Conservation (phyloP, 352 stramenopile genomes). For the Phytophthora crassamura region DNA sequence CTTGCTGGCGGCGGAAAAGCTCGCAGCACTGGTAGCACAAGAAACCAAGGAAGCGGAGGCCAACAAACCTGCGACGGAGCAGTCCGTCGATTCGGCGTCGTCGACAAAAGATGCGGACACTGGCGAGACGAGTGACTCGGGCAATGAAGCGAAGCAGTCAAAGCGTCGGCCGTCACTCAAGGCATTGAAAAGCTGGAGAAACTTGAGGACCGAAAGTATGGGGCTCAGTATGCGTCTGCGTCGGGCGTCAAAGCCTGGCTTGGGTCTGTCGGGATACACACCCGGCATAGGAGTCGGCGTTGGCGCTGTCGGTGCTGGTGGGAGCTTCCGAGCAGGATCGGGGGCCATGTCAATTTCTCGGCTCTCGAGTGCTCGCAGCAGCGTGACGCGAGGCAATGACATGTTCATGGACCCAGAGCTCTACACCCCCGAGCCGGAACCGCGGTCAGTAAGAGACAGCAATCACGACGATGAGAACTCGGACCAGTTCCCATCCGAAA, state of each 20-base stretch:
- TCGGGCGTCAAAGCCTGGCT: conserved; percentile 8
- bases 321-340: conserved; percentile 14
- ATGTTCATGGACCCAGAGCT: conserved; percentile 11
- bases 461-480: conserved; percentile 24
- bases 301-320: conserved; percentile 16
- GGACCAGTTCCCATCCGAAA: conserved; percentile 29
- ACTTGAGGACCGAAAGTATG: conserved; percentile 26
- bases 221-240: conserved; percentile 27
- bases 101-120: conserved; percentile 32
- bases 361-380: conserved; percentile 22
- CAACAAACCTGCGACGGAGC: conserved; percentile 3
- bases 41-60: not conserved
- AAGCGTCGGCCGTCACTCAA: conserved; percentile 41
- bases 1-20: conserved; percentile 30
- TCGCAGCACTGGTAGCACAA: conserved; percentile 13
- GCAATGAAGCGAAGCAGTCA: conserved; percentile 46
- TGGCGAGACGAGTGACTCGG: conserved; percentile 36
- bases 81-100: not conserved
- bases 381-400: conserved; percentile 12
- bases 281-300: conserved; percentile 20
- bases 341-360: conserved; percentile 7
- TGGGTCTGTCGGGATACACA: conserved; percentile 14
- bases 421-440: conserved; percentile 18
- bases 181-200: conserved; percentile 60
- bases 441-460: conserved; percentile 15